phyloP scores from a whole-genome alignment of 495 filamentous ascomycete genomes.

The Penicillium riverlandense region DNA sequence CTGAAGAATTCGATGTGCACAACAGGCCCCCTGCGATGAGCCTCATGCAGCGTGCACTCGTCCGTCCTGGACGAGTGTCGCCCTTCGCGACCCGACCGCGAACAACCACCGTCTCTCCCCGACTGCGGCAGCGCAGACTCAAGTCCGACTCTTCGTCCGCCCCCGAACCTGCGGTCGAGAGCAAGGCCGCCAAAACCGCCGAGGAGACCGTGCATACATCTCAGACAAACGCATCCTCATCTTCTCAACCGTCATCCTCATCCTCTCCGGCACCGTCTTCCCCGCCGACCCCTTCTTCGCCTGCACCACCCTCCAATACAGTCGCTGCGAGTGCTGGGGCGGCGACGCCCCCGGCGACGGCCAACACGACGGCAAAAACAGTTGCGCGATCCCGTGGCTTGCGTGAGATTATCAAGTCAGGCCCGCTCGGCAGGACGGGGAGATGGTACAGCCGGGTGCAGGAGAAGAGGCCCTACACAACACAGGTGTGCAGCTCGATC shows the following conservation, averaged over 20 bases:
- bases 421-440: conserved; percentile 32
- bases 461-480: conserved; percentile 61
- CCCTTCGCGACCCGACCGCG: conserved; percentile 15
- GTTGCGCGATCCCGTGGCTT: conserved; percentile 48
- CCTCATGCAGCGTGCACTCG: conserved; percentile 12
- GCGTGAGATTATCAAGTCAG: conserved; percentile 52
- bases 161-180: conserved; percentile 3
- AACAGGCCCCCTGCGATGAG: conserved; percentile 10
- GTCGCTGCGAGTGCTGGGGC: conserved; percentile 10
- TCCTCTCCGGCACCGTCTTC: not conserved
- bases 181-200: not conserved
- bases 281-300: not conserved
- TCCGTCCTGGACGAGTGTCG: not conserved
- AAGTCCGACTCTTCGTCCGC: conserved; percentile 2
- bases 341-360: conserved; percentile 21
- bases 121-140: conserved; percentile 10
- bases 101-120: conserved; percentile 1
- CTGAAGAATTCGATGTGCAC: not conserved
- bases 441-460: conserved; percentile 61
- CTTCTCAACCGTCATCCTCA: not conserved
- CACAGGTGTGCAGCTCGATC: conserved; percentile 68
- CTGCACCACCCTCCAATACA: conserved; percentile 1
- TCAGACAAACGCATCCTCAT: not conserved
- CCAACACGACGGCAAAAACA: conserved; percentile 37
- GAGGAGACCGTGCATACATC: conserved; percentile 3